Conservation (phyloP, 169 alveolate genomes). For the Plasmodium knowlesi region DNA sequence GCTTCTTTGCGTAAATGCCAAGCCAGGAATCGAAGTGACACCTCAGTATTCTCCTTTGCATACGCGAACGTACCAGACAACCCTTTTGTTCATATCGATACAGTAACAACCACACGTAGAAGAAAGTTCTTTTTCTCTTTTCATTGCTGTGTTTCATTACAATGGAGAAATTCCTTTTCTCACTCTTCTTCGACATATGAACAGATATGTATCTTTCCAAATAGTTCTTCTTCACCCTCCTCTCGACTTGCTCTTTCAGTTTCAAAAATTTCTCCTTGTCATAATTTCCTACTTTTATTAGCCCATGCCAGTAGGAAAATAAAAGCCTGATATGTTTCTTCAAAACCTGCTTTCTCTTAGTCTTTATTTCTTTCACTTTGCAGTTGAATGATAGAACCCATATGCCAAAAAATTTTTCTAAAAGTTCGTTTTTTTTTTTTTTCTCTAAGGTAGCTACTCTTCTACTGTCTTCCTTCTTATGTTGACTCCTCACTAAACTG, state of each 20-base stretch:
- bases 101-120: conserved; percentile 51
- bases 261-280: conserved; percentile 19
- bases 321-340: conserved; percentile 42
- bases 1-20: conserved; percentile 22
- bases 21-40: conserved; percentile 5
- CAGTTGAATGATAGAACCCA: conserved; percentile 31
- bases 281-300: conserved; percentile 19
- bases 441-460: conserved; percentile 1
- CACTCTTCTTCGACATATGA: conserved; percentile 3
- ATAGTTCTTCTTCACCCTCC: neutral
- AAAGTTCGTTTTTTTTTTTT: neutral
- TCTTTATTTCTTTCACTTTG: conserved; percentile 45
- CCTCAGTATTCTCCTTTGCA: neutral
- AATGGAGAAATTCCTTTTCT: neutral
- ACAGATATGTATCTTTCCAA: neutral
- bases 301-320: conserved; percentile 53
- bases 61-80: neutral
- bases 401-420: conserved; percentile 47
- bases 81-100: conserved; percentile 15
- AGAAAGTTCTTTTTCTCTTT: conserved; percentile 29
- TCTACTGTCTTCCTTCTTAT: neutral
- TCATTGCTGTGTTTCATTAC: conserved; percentile 23
- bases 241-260: neutral
- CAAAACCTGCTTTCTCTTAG: conserved; percentile 24
- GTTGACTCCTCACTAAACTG: neutral